Evolutionary conservation across 2,329 filamentous ascomycete genomes (phyloP).

Genomic region (Fusarium brevicatenulatum): DNA sequence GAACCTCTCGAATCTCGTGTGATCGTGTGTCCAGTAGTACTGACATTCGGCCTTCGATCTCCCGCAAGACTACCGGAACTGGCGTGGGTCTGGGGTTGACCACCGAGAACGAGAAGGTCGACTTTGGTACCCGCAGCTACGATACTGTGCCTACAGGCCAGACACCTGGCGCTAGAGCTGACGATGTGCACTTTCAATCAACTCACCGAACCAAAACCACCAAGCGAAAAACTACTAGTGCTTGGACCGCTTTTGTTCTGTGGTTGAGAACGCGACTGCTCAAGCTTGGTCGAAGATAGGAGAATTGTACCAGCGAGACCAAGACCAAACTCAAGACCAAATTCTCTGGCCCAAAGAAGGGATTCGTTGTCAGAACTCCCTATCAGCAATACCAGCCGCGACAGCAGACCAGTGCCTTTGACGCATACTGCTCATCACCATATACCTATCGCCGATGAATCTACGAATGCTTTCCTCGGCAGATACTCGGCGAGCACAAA

Average conservation of each 20-base stretch:
- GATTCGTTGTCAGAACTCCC: constrained; percentile 19
- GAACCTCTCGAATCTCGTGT: constrained; percentile 47
- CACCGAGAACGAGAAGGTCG: constrained; percentile 53
- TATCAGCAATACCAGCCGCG: constrained; percentile 19
- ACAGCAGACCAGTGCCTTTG: constrained; percentile 6
- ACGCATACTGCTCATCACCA: constrained; percentile 24
- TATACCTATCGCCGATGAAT: constrained; percentile 25
- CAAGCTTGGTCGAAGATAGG: constrained; percentile 54
- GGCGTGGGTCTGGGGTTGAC: constrained; percentile 29
- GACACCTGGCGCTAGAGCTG: constrained; percentile 47
- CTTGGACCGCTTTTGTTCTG: constrained; percentile 71
- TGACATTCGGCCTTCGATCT: constrained; percentile 44
- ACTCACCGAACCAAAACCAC: constrained; percentile 57
- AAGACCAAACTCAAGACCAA: constrained; percentile 28
- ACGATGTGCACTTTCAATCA: constrained; percentile 57
- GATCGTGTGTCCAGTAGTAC: constrained; percentile 48
- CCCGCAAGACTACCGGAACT: constrained; percentile 44
- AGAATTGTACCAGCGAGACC: constrained; percentile 34
- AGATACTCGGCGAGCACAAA: constrained; percentile 1
- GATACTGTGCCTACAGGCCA: constrained; percentile 52
- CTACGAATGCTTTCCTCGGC: constrained; percentile 1
- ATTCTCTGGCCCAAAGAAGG: constrained; percentile 18
- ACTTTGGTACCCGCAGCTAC: constrained; percentile 59
- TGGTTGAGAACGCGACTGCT: constrained; percentile 68
- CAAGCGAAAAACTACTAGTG: constrained; percentile 69